Evolutionary conservation across 1,284 basidiomycete genomes (phyloP), one percentile per base, ranked within the genome.

Genomic region (Naganishia cerealis): DNA sequence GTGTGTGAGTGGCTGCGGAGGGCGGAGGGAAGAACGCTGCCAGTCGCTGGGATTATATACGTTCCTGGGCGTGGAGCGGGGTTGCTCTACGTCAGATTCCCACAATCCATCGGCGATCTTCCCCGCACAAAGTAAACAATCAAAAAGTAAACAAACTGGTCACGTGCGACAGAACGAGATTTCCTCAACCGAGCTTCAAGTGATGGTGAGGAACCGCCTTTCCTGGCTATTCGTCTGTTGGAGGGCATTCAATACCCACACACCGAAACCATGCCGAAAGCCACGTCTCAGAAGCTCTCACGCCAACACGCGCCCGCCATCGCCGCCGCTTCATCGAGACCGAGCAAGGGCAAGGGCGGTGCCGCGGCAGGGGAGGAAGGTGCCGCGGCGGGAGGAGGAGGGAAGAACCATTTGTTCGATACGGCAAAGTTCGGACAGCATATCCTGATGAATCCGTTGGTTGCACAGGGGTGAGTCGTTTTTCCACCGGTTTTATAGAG

Each of bases 381-480:
- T 39, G 68, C 58, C 0, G 65, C 52, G 10, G 84, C 86, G n/a
- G 90, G 88, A 78, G 79, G 84, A 73, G 80, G 78, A 57, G 79
- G 75, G n/a, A 75, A 78, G 57, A 93, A 93, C 78, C 92, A 92
- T 3, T 87, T 94, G 71, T 94, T 94, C 84, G 94, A 96, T 76
- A 95, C 92, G 7, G 90, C 92, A 74, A 85, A 90, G 71, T 96
- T 97, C 75, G 94, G 94, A 39, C 94, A 99, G 79, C 95, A 99
- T 82, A 98, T 98, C 73, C 85, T 99, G 67, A 98, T 96, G 80
- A 98, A 95, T 79, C 90, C 92, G 15, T 85, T 89, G 71, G 90
- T 91, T 42, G 92, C 91, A 13, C 90, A 94, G 83, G 88, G 86
- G 91, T 93, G 77, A 76, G 89, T 85, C 29, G 9, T 53, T 46